These are phyloP conservation scores for Austroboletus olivaceoglutinosus DNA, from an alignment of 1,284 basidiomycete species.

Conservation along the genomic window DNA sequence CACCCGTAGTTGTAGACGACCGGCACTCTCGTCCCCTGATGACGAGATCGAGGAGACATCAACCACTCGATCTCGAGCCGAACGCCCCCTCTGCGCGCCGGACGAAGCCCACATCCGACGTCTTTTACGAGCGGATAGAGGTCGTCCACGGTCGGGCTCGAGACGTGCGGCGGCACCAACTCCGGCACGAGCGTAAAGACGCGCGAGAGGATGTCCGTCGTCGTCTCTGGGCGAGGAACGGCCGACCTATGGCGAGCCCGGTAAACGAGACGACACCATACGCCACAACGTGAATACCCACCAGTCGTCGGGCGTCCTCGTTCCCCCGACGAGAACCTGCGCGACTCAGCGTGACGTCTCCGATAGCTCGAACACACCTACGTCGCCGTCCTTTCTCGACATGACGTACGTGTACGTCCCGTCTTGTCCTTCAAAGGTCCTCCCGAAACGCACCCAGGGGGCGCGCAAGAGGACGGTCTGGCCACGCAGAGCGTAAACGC, in stretches of 20 bases:
- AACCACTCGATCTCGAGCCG: slow-evolving; percentile 61
- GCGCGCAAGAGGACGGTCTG: slow-evolving; percentile 79
- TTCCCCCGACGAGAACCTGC: slow-evolving; percentile 65
- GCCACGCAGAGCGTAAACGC: slow-evolving; percentile 77
- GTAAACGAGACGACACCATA: background rate
- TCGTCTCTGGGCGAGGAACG: slow-evolving; percentile 57
- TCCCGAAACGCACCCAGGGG: slow-evolving; percentile 65
- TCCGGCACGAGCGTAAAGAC: slow-evolving; percentile 60
- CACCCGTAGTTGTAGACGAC: slow-evolving; percentile 57
- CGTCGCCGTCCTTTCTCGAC: slow-evolving; percentile 62
- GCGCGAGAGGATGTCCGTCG: slow-evolving; percentile 54
- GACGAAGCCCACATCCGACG: slow-evolving; percentile 67
- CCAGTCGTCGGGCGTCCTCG: slow-evolving; percentile 61
- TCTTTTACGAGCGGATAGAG: slow-evolving; percentile 56
- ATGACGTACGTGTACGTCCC: slow-evolving; percentile 68
- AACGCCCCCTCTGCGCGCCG: slow-evolving; percentile 60
- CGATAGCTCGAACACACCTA: slow-evolving; percentile 31
- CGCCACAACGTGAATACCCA: slow-evolving; percentile 18
- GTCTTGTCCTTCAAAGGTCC: slow-evolving; percentile 45
- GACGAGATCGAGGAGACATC: slow-evolving; percentile 19
- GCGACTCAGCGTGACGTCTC: background rate
- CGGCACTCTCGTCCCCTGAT: slow-evolving; percentile 31
- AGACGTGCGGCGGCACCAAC: slow-evolving; percentile 57
- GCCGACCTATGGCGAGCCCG: slow-evolving; percentile 40
- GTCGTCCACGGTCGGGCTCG: slow-evolving; percentile 55